These are phyloP conservation scores for Casuarina glauca DNA, from an alignment of 306 rosid species.

Conservation along the genomic window DNA sequence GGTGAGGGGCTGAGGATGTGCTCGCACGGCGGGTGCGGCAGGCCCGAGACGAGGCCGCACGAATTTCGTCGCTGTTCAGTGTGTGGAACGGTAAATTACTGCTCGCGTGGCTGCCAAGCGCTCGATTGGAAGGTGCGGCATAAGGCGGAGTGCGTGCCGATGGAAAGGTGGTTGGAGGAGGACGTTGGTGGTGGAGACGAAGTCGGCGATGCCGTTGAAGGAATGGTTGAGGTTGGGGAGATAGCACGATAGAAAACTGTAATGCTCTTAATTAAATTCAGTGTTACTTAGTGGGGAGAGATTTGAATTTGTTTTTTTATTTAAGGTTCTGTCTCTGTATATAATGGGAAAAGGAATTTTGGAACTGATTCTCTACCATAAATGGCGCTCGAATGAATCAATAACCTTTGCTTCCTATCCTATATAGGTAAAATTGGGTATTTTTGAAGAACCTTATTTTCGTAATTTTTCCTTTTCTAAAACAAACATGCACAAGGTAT, in stretches of 20 bases:
- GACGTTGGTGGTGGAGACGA: slow-evolving; percentile 17
- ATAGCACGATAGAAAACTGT: background rate
- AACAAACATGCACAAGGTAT: too few species aligned
- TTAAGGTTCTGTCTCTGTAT: background rate
- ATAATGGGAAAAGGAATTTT: background rate
- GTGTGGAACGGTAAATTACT: slow-evolving; percentile 76
- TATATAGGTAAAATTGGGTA: too few species aligned
- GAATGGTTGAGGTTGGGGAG: slow-evolving; percentile 5
- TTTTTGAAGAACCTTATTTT: background rate
- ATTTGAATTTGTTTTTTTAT: background rate
- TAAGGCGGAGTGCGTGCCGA: slow-evolving; percentile 53
- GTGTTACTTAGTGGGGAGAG: background rate
- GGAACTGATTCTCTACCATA: too few species aligned
- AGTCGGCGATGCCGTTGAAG: slow-evolving; percentile 17
- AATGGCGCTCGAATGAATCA: too few species aligned
- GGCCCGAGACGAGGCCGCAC: slow-evolving; percentile 78
- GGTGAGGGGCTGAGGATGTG: slow-evolving; percentile 54
- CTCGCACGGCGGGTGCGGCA: slow-evolving; percentile 67
- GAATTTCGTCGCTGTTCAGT: slow-evolving; percentile 89
- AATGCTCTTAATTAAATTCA: background rate
- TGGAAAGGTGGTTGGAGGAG: slow-evolving; percentile 31
- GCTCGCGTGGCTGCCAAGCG: slow-evolving; percentile 90
- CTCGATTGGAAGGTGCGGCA: slow-evolving; percentile 83
- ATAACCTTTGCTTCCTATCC: too few species aligned
- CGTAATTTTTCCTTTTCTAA: background rate